Percentiles rank a stretch among this genome's conserved stretches.
Conservation (phyloP, 148 eudicot species). For the Camellia lanceoleosa region DNA sequence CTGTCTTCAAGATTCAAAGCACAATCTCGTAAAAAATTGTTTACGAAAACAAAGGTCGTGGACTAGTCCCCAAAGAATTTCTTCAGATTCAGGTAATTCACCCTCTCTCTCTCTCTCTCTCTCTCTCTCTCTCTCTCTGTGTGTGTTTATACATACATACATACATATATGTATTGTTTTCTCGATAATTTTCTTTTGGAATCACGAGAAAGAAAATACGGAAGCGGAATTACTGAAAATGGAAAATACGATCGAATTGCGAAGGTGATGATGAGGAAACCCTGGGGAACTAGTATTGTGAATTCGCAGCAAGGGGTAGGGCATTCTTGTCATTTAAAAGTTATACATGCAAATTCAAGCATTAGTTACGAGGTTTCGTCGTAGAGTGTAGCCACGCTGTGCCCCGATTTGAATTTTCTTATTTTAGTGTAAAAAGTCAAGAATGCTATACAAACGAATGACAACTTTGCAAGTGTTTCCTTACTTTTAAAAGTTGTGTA, state of each 20-base stretch:
- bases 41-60: not conserved
- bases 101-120: not conserved
- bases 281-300: too few species aligned
- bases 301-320: too few species aligned
- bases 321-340: too few species aligned
- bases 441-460: too few species aligned
- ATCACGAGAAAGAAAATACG: too few species aligned
- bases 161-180: not conserved
- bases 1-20: not conserved
- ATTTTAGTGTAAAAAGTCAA: too few species aligned
- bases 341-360: too few species aligned
- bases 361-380: too few species aligned
- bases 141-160: not conserved
- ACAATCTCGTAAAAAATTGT: not conserved
- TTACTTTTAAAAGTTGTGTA: too few species aligned
- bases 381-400: too few species aligned
- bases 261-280: not conserved
- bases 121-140: conserved; percentile 9
- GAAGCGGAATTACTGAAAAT: not conserved
- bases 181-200: not conserved
- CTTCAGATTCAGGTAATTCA: conserved; percentile 7
- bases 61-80: not conserved
- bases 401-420: too few species aligned
- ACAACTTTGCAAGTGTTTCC: too few species aligned
- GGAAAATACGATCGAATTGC: not conserved